Percentiles rank a stretch among this genome's conserved stretches.
Conservation (phyloP, 1,284 basidiomycete genomes). For the Takashimella koratensis region DNA sequence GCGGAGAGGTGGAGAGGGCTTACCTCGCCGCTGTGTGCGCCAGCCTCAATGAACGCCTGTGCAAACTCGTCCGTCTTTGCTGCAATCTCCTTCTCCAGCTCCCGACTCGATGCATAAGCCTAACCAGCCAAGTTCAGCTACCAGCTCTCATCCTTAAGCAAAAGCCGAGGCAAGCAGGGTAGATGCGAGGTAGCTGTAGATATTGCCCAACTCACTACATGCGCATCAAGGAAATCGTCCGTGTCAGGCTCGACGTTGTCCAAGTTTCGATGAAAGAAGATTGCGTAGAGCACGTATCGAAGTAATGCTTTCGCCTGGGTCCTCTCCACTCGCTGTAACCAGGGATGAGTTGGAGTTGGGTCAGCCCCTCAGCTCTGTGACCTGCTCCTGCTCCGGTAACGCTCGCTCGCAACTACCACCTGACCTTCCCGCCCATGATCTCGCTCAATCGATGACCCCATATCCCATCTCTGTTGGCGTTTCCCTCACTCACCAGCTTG, state of each 20-base stretch:
- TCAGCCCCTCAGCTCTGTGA: too few relatives aligned
- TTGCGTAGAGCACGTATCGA: slow-evolving; percentile 31
- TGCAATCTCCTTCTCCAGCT: slow-evolving; percentile 29
- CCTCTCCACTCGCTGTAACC: slow-evolving; percentile 21
- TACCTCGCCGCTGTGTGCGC: slow-evolving; percentile 24
- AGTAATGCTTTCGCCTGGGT: slow-evolving; percentile 27
- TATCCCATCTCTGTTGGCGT: background rate
- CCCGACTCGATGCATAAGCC: slow-evolving; percentile 13
- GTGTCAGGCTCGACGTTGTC: slow-evolving; percentile 40
- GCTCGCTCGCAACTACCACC: too few relatives aligned
- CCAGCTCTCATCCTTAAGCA: too few relatives aligned
- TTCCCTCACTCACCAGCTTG: slow-evolving; percentile 18
- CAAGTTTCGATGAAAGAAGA: slow-evolving; percentile 42
- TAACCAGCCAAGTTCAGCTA: slow-evolving; percentile 14
- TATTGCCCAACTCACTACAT: slow-evolving; percentile 26
- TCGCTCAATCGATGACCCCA: background rate
- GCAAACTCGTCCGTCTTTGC: slow-evolving; percentile 33
- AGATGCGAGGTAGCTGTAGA: background rate
- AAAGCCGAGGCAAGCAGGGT: too few relatives aligned
- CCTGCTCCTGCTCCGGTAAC: too few relatives aligned
- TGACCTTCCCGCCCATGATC: too few relatives aligned
- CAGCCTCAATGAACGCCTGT: slow-evolving; percentile 22
- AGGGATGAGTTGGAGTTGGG: background rate
- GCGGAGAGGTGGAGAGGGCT: slow-evolving; percentile 2
- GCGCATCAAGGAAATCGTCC: slow-evolving; percentile 34